A percentile compares a stretch with the other conserved stretches of the same genome.
phyloP scores from a whole-genome alignment of 768 basidiomycete species.

The Serendipita indica region DNA sequence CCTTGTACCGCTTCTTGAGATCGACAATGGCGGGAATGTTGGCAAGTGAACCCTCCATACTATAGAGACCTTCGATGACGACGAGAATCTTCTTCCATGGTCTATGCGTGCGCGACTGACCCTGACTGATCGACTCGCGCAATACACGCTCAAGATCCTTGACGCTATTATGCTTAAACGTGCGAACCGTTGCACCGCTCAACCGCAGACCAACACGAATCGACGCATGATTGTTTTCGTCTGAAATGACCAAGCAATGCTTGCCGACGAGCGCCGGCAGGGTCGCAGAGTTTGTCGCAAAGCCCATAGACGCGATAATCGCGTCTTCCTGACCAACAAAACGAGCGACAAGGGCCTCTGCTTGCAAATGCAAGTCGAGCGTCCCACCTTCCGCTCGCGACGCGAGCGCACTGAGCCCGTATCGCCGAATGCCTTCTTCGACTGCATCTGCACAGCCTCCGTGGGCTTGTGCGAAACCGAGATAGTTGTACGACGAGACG shows the following conservation, averaged over 20 bases:
- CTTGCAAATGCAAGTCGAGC: slow-evolving; percentile 62
- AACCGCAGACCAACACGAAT: slow-evolving; percentile 86
- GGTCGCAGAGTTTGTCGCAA: slow-evolving; percentile 85
- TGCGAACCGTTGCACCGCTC: slow-evolving; percentile 75
- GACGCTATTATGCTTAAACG: slow-evolving; percentile 98
- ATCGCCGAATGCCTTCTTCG: slow-evolving; percentile 64
- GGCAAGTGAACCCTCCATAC: slow-evolving; percentile 95
- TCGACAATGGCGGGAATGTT: slow-evolving; percentile 71
- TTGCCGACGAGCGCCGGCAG: slow-evolving; percentile 84
- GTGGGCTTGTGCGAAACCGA: slow-evolving; percentile 87
- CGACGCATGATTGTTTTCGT: slow-evolving; percentile 91
- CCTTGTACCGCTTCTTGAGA: slow-evolving; percentile 92
- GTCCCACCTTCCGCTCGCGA: slow-evolving; percentile 74
- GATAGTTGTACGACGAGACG: slow-evolving; percentile 97
- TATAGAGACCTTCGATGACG: slow-evolving; percentile 90
- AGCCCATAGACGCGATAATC: slow-evolving; percentile 89
- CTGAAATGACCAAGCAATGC: slow-evolving; percentile 89
- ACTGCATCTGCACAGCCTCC: slow-evolving; percentile 94
- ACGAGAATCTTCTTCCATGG: slow-evolving; percentile 98
- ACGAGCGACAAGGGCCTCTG: slow-evolving; percentile 75
- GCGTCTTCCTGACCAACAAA: slow-evolving; percentile 87
- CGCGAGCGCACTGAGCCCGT: slow-evolving; percentile 67
- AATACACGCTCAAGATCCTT: slow-evolving; percentile 60
- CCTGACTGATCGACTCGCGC: slow-evolving; percentile 87
- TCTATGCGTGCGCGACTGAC: slow-evolving; percentile 93